These are phyloP conservation scores for Gardenia jasminoides DNA, from an alignment of 257 asterid species.

Conservation along the genomic window DNA sequence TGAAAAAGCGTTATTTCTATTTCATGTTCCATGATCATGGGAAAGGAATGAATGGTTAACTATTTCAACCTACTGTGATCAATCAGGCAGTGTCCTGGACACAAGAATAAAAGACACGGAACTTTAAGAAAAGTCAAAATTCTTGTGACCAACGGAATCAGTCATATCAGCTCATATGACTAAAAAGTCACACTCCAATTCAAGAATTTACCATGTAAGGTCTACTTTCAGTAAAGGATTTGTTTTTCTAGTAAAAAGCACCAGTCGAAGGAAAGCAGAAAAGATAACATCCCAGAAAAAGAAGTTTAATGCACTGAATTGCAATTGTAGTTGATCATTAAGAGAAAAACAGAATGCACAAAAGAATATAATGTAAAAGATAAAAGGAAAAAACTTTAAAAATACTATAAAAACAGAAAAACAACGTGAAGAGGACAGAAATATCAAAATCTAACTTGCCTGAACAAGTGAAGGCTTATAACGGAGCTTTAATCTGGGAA, in stretches of 20 bases:
- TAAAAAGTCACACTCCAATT: not conserved
- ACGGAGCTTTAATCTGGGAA: conserved; percentile 87
- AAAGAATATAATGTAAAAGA: not conserved
- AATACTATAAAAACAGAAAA: conserved; percentile 5
- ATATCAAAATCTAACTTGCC: conserved; percentile 43
- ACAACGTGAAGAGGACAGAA: not conserved
- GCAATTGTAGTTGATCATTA: not conserved
- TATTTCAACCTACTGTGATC: too few species aligned
- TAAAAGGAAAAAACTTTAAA: not conserved
- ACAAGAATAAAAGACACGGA: not conserved
- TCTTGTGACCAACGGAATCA: not conserved
- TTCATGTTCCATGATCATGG: too few species aligned
- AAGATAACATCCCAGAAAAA: not conserved
- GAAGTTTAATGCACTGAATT: not conserved
- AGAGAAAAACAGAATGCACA: not conserved
- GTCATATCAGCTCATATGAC: not conserved
- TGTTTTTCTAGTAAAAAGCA: not conserved
- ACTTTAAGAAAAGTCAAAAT: not conserved
- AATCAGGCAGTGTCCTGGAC: too few species aligned
- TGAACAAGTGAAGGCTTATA: conserved; percentile 98
- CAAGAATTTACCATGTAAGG: not conserved
- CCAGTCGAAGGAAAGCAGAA: not conserved
- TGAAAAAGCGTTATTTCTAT: too few species aligned
- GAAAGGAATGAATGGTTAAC: too few species aligned
- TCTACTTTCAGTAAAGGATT: not conserved